Evolutionary conservation across 306 rosid species (phyloP).

Genomic region (Pterocarpus macrocarpus): DNA sequence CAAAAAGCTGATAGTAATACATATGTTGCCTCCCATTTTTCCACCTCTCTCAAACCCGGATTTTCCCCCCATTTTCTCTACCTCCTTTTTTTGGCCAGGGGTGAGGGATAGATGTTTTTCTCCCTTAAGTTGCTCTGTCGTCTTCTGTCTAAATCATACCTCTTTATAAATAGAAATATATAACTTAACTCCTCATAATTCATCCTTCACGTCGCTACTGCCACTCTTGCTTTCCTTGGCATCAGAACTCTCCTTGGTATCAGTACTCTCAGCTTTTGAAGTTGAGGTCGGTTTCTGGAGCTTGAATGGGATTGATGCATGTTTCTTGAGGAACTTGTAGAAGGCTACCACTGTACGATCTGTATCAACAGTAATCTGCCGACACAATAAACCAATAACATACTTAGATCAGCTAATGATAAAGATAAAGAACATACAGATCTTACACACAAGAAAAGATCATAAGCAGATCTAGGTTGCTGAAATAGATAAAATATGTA

Average conservation of each 20-base stretch:
- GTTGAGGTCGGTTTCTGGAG: slow-evolving; percentile 81
- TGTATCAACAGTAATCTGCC: slow-evolving; percentile 82
- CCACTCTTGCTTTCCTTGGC: slow-evolving; percentile 56
- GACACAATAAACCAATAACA: slow-evolving; percentile 42
- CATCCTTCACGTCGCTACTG: slow-evolving; percentile 73
- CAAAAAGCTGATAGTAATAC: slow-evolving; percentile 7
- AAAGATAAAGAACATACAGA: slow-evolving; percentile 15
- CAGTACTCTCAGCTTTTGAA: slow-evolving; percentile 57
- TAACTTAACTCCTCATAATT: slow-evolving; percentile 59
- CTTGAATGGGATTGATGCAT: slow-evolving; percentile 98
- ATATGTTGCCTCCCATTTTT: slow-evolving; percentile 30
- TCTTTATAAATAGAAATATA: slow-evolving; percentile 40
- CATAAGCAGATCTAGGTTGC: slow-evolving; percentile 15
- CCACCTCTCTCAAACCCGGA: neutral
- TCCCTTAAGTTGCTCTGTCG: slow-evolving; percentile 37
- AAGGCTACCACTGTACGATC: slow-evolving; percentile 98
- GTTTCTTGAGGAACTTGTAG: slow-evolving; percentile 88
- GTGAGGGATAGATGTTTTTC: slow-evolving; percentile 15
- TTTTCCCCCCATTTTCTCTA: neutral
- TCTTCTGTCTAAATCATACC: slow-evolving; percentile 40
- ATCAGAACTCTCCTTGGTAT: slow-evolving; percentile 55
- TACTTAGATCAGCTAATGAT: neutral
- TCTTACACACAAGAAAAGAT: neutral
- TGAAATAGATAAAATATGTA: slow-evolving; percentile 36
- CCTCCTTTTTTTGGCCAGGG: slow-evolving; percentile 19